A percentile compares a stretch with the other conserved stretches of the same genome.
These are phyloP conservation scores for Ricinus communis DNA, from an alignment of 345 rosid genomes.

Conservation along the genomic window DNA sequence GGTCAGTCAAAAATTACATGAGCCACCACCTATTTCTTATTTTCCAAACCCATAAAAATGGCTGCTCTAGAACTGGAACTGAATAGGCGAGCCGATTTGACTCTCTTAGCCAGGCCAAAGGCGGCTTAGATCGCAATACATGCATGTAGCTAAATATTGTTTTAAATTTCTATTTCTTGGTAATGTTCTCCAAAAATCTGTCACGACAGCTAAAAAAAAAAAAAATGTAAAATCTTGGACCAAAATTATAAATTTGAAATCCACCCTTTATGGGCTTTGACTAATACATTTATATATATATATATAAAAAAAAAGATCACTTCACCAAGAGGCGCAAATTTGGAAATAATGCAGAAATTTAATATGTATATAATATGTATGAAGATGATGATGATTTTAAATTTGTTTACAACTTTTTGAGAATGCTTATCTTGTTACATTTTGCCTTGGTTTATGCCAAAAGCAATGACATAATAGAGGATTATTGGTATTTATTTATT, in stretches of 20 bases:
- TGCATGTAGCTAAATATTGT: background rate
- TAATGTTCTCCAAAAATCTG: no score
- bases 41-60: no score
- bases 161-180: no score
- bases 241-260: background rate
- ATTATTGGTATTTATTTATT: background rate
- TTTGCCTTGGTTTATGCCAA: background rate
- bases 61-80: background rate
- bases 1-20: no score
- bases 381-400: background rate
- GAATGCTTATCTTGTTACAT: background rate
- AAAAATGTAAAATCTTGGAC: conserved; percentile 1
- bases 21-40: no score
- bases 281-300: no score
- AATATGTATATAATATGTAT: background rate
- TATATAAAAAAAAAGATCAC: background rate
- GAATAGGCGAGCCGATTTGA: no score
- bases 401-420: background rate
- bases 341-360: background rate
- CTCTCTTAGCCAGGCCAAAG: background rate
- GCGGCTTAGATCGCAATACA: background rate
- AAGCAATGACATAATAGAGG: background rate
- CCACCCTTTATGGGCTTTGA: background rate
- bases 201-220: no score
- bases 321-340: no score